phyloP scores from a whole-genome alignment of 73 alveolate species.

The Vitrella brassicaformis region DNA sequence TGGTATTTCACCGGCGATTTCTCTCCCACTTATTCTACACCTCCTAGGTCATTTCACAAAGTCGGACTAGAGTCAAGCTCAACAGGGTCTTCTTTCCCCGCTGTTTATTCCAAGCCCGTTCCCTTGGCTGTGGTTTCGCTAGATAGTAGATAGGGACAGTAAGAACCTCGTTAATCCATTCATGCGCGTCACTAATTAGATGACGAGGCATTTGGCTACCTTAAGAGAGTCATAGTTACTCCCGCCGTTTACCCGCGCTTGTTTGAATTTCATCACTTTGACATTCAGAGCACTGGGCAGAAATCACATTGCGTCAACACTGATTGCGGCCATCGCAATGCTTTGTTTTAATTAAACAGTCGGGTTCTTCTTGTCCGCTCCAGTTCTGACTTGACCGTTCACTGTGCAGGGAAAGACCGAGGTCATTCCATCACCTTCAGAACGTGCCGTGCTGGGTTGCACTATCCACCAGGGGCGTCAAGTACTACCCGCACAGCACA shows the following conservation, averaged over 20 bases:
- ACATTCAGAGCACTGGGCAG: slow-evolving; percentile 78
- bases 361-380: slow-evolving; percentile 11
- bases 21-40: slow-evolving; percentile 86
- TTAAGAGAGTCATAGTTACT: slow-evolving; percentile 96
- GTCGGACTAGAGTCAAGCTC: slow-evolving; percentile 99
- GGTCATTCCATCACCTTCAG: background rate
- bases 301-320: background rate
- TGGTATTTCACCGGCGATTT: slow-evolving; percentile 82
- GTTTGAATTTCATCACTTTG: slow-evolving; percentile 91
- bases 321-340: background rate
- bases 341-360: slow-evolving; percentile 6
- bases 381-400: slow-evolving; percentile 4
- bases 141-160: slow-evolving; percentile 98
- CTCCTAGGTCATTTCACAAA: slow-evolving; percentile 94
- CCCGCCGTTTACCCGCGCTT: slow-evolving; percentile 99
- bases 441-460: background rate
- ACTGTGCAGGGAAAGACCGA: background rate
- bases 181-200: slow-evolving; percentile 98
- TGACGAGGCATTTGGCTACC: slow-evolving; percentile 99
- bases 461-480: background rate
- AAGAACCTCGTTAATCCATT: slow-evolving; percentile 98
- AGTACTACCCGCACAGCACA: slow-evolving; percentile 37
- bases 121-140: slow-evolving; percentile 99
- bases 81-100: slow-evolving; percentile 99
- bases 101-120: slow-evolving; percentile 98